Conservation (phyloP, 306 rosid species). For the Vicia villosa region DNA sequence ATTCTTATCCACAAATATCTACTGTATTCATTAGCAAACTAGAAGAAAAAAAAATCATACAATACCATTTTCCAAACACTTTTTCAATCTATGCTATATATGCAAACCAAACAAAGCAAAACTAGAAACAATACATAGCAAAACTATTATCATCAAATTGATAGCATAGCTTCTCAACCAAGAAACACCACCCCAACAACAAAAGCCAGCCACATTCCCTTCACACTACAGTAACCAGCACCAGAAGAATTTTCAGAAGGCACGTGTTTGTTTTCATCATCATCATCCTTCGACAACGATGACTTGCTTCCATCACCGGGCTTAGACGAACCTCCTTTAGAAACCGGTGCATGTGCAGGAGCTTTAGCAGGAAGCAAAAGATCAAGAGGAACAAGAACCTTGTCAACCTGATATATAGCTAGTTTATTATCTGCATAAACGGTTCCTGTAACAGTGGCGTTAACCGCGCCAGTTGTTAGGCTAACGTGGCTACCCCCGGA, state of each 20-base stretch:
- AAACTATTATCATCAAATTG: background rate
- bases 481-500: constrained; percentile 52
- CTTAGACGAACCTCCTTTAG: constrained; percentile 30
- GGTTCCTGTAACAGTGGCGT: constrained; percentile 62
- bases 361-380: constrained; percentile 51
- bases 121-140: background rate
- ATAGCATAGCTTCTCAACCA: constrained; percentile 2
- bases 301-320: constrained; percentile 30
- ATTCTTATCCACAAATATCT: no score
- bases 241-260: constrained; percentile 32
- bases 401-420: constrained; percentile 57
- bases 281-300: background rate
- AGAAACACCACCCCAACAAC: constrained; percentile 34
- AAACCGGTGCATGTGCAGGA: constrained; percentile 47
- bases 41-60: no score
- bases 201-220: constrained; percentile 16
- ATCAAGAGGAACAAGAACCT: constrained; percentile 73
- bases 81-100: no score
- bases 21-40: no score
- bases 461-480: constrained; percentile 63
- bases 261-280: constrained; percentile 2
- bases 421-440: constrained; percentile 56
- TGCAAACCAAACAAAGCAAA: background rate
- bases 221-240: background rate
- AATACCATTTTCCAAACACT: no score